These are phyloP conservation scores for Leptographium radiaticola DNA, from an alignment of 2,329 filamentous ascomycete genomes.

Conservation along the genomic window DNA sequence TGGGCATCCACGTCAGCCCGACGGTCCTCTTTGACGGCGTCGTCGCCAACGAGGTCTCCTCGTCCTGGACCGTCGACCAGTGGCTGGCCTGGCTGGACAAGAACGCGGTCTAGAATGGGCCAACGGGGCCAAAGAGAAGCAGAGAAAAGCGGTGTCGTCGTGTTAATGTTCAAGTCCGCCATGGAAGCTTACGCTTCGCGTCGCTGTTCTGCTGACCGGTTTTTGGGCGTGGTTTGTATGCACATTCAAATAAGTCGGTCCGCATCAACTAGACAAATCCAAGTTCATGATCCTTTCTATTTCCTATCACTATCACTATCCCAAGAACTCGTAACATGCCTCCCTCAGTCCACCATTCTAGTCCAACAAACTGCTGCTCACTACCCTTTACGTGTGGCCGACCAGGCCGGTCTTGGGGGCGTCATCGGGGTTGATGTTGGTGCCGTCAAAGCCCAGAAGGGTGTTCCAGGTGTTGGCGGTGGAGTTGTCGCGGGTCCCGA, in stretches of 20 bases:
- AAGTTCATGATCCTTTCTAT: no score
- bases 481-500: slow-evolving; percentile 21
- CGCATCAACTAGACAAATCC: no score
- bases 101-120: slow-evolving; percentile 17
- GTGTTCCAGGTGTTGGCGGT: slow-evolving; percentile 28
- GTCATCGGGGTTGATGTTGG: slow-evolving; percentile 25
- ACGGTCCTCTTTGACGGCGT: slow-evolving; percentile 83
- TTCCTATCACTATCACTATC: no score
- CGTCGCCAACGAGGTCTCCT: slow-evolving; percentile 65
- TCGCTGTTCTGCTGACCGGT: no score
- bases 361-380: neutral
- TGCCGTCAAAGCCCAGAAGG: slow-evolving; percentile 25
- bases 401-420: slow-evolving; percentile 23
- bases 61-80: slow-evolving; percentile 63
- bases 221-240: no score
- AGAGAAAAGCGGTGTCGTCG: no score
- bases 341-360: neutral
- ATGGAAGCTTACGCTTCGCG: no score
- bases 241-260: no score
- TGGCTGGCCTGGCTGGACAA: slow-evolving; percentile 73
- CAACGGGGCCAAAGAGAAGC: no score
- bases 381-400: slow-evolving; percentile 20
- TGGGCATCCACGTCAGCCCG: slow-evolving; percentile 81
- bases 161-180: no score
- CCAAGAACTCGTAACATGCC: neutral